Evolutionary conservation across 345 rosid genomes (phyloP), one percentile per base, ranked within the genome.

Genomic region (Acer negundo): DNA sequence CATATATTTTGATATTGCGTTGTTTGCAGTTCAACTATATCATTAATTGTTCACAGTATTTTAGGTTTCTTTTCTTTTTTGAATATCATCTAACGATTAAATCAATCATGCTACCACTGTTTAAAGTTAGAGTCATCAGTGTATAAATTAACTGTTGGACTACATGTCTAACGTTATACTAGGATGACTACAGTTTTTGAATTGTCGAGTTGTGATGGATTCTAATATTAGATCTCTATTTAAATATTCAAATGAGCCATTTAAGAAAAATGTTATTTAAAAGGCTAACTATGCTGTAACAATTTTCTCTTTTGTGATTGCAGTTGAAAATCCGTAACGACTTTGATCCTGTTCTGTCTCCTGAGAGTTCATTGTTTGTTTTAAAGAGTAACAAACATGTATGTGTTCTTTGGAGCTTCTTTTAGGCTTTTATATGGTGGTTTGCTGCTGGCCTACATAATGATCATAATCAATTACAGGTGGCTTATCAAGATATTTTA

Each of bases 321-420:
- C 92, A 94, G 99, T 93, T 97, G 67, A 97, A 94, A 91, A 97
- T 97, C 82, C 91, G 98, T 80, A 97, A 94, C 85, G 99, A 97
- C 90, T 97, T 97, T 87, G 99, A 97, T 82, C 99, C 99, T 19
- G 98, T 94, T 73, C 97, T 97, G 80, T 97, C 99, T 62, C 99
- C 99, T 1, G 97, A 97, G 92, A 97, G 99, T 84, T 97, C 99
- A 71, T 84, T 94, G 86, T 97, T 97, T 80, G 93, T 97, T 76
- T 84, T 97, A 82, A 97, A 97, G 93, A 92, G 98, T 82, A 87
- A 91, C 84, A 94, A 93, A 80, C 95, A 90, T 81, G 99, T 93
- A 91, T 83, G 90, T 23, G 75, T 44, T 24, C 44, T 40, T 13
- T 75, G 23, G 31, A 44, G 72, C 81, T 73, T 77, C 16, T 22